Conservation (phyloP, 1,284 basidiomycete genomes). For the Sphagnurus paluster region DNA sequence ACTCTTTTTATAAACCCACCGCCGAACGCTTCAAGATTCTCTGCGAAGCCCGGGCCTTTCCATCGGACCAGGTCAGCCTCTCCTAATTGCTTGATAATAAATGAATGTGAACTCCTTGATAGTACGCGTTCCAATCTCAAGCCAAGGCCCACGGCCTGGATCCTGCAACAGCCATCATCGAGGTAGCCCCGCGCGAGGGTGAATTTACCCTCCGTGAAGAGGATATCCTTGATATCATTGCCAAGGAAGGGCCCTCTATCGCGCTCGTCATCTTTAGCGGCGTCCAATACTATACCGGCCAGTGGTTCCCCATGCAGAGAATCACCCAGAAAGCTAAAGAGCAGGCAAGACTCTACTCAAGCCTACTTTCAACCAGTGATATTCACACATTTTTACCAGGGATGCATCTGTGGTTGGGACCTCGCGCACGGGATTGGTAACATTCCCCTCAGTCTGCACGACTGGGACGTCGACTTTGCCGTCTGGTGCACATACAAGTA, state of each 20-base stretch:
- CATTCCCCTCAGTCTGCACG: slow-evolving; percentile 85
- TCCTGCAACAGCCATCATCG: slow-evolving; percentile 74
- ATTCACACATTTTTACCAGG: slow-evolving; percentile 52
- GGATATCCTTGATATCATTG: slow-evolving; percentile 85
- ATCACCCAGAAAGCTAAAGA: slow-evolving; percentile 86
- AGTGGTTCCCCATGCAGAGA: slow-evolving; percentile 84
- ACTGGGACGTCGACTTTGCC: slow-evolving; percentile 96
- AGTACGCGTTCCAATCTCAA: slow-evolving; percentile 97
- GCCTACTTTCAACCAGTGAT: slow-evolving; percentile 11
- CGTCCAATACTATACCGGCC: slow-evolving; percentile 96
- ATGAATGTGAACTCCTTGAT: slow-evolving; percentile 10
- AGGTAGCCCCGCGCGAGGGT: slow-evolving; percentile 77
- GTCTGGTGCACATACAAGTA: slow-evolving; percentile 99
- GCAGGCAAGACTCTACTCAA: slow-evolving; percentile 49
- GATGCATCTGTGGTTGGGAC: slow-evolving; percentile 93
- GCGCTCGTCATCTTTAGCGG: slow-evolving; percentile 90
- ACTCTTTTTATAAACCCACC: slow-evolving; percentile 92
- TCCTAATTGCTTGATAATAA: slow-evolving; percentile 16
- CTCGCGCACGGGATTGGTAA: slow-evolving; percentile 96
- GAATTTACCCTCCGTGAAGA: slow-evolving; percentile 88
- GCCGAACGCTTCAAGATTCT: slow-evolving; percentile 88
- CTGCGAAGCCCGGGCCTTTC: slow-evolving; percentile 93
- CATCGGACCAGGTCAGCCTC: slow-evolving; percentile 83
- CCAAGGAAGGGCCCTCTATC: slow-evolving; percentile 72
- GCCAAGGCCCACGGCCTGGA: slow-evolving; percentile 79